Base-by-base conservation (phyloP, 2,329 filamentous ascomycete genomes). In the Epichloe uncinata region DNA sequence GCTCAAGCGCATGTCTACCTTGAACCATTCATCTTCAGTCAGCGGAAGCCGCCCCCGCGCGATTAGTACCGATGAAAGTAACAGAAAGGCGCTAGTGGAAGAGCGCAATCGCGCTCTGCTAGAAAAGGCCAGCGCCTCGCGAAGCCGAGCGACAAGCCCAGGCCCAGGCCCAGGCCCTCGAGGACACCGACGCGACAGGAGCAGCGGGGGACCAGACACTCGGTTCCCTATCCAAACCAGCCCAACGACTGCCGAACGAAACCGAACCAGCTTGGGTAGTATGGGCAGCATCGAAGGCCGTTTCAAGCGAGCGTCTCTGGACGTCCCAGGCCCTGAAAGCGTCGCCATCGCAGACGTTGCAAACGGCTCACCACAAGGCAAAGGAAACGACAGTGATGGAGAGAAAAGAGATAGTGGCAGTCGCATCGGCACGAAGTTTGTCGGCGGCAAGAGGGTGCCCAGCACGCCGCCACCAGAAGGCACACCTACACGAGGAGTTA, bases 51-150 rank as follows among this genome's bases (percentile, higher is more conserved):
- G 88, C 41, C 85, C 87, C 22, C 84, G 93, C 45, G 90, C 90
- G 33, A 87, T 96, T 61, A 94, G 87, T 64, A 95, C 89, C 0
- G 89, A 98, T 63, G 93, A 98, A 73, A 94, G 88, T 69, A 94
- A 94, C 67, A 85, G 93, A 53, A 87, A 89, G 61, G 87, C 87
- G 42, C 83, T 95, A 57, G 91, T 95, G 81, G 91, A 97, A 68
- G 93, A 95, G 64, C 82, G 93, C 48, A 87, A 88, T 64, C 82
- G 87, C 54, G 87, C 88, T 47, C 77, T 91, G 54, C 81, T 93
- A 44, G 79, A 81, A 56, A 81, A 82, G 62, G 74, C 72, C 50
- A 78, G 75, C 35, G 74, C 75, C 16, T 69, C 80, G 57, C 80
- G 87, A 48, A 84, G 81, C 62, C 81, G 89, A 46, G 86, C 82